phyloP scores from a whole-genome alignment of 345 rosid species.

The Iberis pinnata region DNA sequence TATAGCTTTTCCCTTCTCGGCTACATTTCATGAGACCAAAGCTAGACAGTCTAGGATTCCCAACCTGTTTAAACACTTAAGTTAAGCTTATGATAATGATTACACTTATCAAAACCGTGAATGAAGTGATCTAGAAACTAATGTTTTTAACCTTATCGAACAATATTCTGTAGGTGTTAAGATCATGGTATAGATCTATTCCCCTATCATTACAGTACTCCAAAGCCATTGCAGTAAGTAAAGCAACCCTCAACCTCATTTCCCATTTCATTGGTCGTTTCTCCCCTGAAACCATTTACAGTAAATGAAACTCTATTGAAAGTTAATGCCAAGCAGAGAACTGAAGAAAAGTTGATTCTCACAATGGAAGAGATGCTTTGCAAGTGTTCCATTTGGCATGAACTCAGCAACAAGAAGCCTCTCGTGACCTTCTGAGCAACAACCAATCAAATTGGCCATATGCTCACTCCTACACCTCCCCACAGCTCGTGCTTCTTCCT shows the following conservation, averaged over 20 bases:
- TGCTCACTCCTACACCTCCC: conserved; percentile 84
- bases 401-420: conserved; percentile 82
- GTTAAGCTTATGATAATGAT: neutral
- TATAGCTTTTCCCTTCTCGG: conserved; percentile 91
- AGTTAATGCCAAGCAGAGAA: neutral
- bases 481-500: conserved; percentile 89
- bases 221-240: conserved; percentile 70
- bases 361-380: conserved; percentile 96
- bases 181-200: conserved; percentile 84
- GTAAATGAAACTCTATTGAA: neutral
- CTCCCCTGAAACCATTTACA: conserved; percentile 56
- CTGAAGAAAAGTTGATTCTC: conserved; percentile 16
- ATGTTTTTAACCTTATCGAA: conserved; percentile 60
- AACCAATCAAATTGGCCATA: conserved; percentile 80
- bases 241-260: conserved; percentile 89
- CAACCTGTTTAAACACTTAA: conserved; percentile 45
- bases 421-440: conserved; percentile 86
- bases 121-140: neutral
- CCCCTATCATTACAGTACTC: conserved; percentile 81
- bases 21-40: conserved; percentile 96
- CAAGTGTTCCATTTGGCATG: conserved; percentile 90
- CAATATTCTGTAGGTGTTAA: conserved; percentile 82
- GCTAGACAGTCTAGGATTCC: conserved; percentile 85
- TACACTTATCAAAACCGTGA: neutral
- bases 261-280: conserved; percentile 97